These are phyloP conservation scores for Ophiostoma tasmaniense DNA, from an alignment of 2,329 filamentous ascomycete genomes.

Conservation along the genomic window DNA sequence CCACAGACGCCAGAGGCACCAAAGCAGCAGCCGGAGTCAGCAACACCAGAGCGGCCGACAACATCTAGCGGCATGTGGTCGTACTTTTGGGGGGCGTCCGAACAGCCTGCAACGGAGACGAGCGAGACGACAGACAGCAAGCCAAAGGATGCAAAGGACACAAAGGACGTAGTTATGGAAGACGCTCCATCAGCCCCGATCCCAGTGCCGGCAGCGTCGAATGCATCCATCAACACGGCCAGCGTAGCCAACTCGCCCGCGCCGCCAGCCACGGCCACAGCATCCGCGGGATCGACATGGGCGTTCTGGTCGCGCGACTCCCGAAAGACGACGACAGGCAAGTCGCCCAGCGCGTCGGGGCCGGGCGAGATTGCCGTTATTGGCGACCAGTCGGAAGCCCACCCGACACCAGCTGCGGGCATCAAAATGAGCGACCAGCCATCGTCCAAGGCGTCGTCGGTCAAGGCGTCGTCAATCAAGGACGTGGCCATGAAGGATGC, in stretches of 20 bases:
- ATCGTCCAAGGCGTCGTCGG: slow-evolving; percentile 28
- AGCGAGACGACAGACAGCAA: background rate
- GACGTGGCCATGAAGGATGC: slow-evolving; percentile 25
- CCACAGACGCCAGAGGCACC: background rate
- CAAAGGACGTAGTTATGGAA: slow-evolving; percentile 29
- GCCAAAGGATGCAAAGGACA: slow-evolving; percentile 28
- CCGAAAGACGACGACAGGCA: slow-evolving; percentile 27
- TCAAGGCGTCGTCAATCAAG: slow-evolving; percentile 29
- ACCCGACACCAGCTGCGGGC: slow-evolving; percentile 41
- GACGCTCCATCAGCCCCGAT: slow-evolving; percentile 28
- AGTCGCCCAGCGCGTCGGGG: slow-evolving; percentile 23
- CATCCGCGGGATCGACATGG: slow-evolving; percentile 58
- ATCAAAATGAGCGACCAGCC: slow-evolving; percentile 33
- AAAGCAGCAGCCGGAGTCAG: too few species aligned
- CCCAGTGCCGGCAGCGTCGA: slow-evolving; percentile 15
- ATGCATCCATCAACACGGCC: slow-evolving; percentile 20
- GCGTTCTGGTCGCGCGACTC: slow-evolving; percentile 68
- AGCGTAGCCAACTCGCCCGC: slow-evolving; percentile 15
- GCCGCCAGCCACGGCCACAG: slow-evolving; percentile 28
- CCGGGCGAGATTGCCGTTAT: slow-evolving; percentile 51
- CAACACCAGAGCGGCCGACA: slow-evolving; percentile 13
- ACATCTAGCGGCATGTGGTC: slow-evolving; percentile 21
- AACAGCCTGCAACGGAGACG: slow-evolving; percentile 16
- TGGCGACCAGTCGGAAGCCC: slow-evolving; percentile 47
- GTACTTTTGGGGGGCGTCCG: slow-evolving; percentile 30